Base-by-base conservation (phyloP, 345 rosid genomes). In the Melaleuca quinquenervia region DNA sequence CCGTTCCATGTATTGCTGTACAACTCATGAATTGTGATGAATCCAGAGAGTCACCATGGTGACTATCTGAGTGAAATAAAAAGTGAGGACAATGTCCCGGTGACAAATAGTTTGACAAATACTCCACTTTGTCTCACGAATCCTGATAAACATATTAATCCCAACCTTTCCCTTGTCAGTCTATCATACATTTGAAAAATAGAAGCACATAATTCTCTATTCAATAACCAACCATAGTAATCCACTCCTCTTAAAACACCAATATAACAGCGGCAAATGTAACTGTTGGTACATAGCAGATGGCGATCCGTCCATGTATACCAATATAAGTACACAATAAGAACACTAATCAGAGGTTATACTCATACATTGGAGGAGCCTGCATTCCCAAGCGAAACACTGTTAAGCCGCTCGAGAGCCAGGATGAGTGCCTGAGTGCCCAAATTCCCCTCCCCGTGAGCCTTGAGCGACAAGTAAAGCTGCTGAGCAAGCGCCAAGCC, bases 381-480 rank as follows among this genome's bases (percentile, higher is more conserved):
- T 0, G 70, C 45, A 27, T 54, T 83, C 84, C 87, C 87, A 60
- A 95, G 90, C 56, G 94, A 88, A 84, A 93, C 90, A 58, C 95
- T 94, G 84, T 95, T 95, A 85, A 95, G 96, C 87, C 99, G 91
- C 90, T 96, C 96, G 18, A 97, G 93, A 83, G 98, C 89, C 92
- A 96, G 91, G 85, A 95, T 92, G 50, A 96, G 91, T 32, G 98
- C 98, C 82, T 93, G 96, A 64, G 94, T 95, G 3, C 97, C 98
- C 52, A 96, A 91, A 90, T 88, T 84, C 55, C 97, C 98, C 89
- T 95, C 94, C 50, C 95, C 96, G 32, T 95, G 96, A 83, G 98
- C 98, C 94, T 93, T 94, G 14, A 96, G 95, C 50, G 98, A 96
- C 91, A 96, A 85, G 88, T 95, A 95, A 90, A 96, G 96, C 92